Percentiles rank a stretch among this genome's conserved stretches.
Conservation (phyloP, 257 asterid genomes). For the Catharanthus roseus region DNA sequence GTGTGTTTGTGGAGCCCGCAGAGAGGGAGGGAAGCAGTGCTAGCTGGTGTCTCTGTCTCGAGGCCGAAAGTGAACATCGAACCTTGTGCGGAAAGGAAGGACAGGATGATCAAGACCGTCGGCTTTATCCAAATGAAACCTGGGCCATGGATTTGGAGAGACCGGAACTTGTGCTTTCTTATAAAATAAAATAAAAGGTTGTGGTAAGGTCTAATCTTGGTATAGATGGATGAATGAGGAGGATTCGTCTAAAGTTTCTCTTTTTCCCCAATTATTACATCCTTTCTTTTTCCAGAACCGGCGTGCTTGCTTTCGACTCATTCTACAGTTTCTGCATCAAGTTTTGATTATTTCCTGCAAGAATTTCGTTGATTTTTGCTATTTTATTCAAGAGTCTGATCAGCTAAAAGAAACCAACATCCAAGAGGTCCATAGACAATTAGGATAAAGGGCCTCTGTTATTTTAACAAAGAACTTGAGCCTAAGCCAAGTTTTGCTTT, state of each 20-base stretch:
- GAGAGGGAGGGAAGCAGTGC: conserved; percentile 4
- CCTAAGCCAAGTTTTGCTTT: not conserved
- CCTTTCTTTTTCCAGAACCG: not conserved
- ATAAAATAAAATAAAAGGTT: not conserved
- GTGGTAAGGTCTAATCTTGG: not conserved
- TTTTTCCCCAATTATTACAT: conserved; percentile 5
- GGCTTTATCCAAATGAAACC: not conserved
- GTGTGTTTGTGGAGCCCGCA: conserved; percentile 17
- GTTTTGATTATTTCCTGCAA: too few relatives aligned
- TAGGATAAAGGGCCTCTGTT: too few relatives aligned
- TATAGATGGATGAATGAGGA: too few relatives aligned
- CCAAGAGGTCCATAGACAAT: too few relatives aligned
- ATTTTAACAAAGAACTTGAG: not conserved
- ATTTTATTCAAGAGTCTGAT: too few relatives aligned
- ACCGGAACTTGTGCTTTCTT: conserved; percentile 24
- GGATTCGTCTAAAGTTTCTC: not conserved
- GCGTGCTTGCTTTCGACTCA: too few relatives aligned
- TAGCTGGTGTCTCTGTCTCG: conserved; percentile 39
- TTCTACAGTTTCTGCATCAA: too few relatives aligned
- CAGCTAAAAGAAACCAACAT: too few relatives aligned
- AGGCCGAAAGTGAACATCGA: conserved; percentile 48
- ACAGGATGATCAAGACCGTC: conserved; percentile 25
- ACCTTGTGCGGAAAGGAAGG: conserved; percentile 28
- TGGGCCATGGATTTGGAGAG: conserved; percentile 20
- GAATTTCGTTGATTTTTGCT: too few relatives aligned